Evolutionary conservation across 169 alveolate genomes (phyloP).

Genomic region (Cryptosporidium xiaoi): DNA sequence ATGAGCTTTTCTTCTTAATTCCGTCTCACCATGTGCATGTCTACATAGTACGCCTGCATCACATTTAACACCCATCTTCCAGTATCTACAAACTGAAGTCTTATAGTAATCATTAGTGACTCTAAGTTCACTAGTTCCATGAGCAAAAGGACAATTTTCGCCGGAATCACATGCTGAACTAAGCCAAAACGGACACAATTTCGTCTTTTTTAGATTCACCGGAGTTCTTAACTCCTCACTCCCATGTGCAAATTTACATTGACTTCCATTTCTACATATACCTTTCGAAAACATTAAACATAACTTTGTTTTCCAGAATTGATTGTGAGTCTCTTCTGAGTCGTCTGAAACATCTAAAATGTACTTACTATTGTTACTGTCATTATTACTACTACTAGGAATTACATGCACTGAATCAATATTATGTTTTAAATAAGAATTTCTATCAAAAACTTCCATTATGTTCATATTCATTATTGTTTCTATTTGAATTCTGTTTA

Average conservation of each 20-base stretch:
- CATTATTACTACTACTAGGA: too few species aligned
- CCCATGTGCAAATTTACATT: conserved; percentile 76
- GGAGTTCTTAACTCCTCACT: conserved; percentile 73
- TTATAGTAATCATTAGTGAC: conserved; percentile 80
- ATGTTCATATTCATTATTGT: too few species aligned
- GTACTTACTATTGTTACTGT: too few species aligned
- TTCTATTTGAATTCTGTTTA: too few species aligned
- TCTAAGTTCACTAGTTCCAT: conserved; percentile 80
- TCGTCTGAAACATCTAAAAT: background rate
- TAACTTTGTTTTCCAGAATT: conserved; percentile 72
- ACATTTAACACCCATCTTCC: conserved; percentile 80
- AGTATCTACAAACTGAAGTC: conserved; percentile 81
- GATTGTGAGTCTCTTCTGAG: conserved; percentile 38
- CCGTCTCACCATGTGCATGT: conserved; percentile 82
- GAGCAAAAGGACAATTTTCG: conserved; percentile 81
- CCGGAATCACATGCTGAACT: conserved; percentile 71
- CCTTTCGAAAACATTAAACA: conserved; percentile 72
- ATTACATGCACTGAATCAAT: too few species aligned
- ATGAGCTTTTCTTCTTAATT: conserved; percentile 40
- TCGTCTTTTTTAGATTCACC: conserved; percentile 74
- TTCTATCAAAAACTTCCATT: too few species aligned
- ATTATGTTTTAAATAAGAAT: too few species aligned
- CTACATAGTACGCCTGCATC: conserved; percentile 80
- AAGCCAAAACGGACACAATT: conserved; percentile 74
- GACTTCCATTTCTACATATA: conserved; percentile 61